Evolutionary conservation across 805 yeast species (phyloP).

Genomic region (Zygoascus ofunaensis): DNA sequence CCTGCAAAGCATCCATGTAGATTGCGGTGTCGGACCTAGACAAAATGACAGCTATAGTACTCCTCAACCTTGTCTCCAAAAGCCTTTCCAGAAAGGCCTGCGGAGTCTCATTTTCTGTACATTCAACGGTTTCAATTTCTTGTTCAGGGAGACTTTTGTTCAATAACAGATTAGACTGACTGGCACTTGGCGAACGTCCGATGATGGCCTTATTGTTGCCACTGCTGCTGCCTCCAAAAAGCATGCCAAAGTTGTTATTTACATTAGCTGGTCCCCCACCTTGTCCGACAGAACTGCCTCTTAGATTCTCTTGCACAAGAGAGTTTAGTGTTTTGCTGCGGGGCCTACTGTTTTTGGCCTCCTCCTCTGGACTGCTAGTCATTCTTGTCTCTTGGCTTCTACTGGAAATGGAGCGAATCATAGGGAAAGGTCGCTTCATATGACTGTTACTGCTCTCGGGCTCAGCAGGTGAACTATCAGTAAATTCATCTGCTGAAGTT

Average conservation of each 20-base stretch:
- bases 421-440: constrained; percentile 10
- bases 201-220: too few relatives aligned
- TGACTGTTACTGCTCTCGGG: too few relatives aligned
- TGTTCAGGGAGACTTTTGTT: constrained; percentile 11
- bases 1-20: constrained; percentile 23
- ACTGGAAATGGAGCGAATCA: constrained; percentile 13
- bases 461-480: too few relatives aligned
- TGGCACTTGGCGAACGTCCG: constrained; percentile 13
- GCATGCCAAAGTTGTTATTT: constrained; percentile 10
- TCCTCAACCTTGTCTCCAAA: constrained; percentile 11
- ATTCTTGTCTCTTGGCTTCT: constrained; percentile 10
- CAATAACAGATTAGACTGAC: constrained; percentile 8
- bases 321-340: constrained; percentile 17
- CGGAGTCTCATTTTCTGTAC: constrained; percentile 25
- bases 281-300: background rate
- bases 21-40: constrained; percentile 26
- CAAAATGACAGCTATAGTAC: constrained; percentile 24
- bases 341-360: constrained; percentile 8
- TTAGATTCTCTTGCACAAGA: constrained; percentile 4
- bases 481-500: too few relatives aligned
- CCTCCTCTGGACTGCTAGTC: background rate
- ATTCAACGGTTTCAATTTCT: constrained; percentile 6
- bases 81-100: constrained; percentile 28
- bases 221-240: constrained; percentile 5
- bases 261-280: background rate